Evolutionary conservation across 495 filamentous ascomycete genomes (phyloP).

Genomic region (Podospora pseudoanserina): DNA sequence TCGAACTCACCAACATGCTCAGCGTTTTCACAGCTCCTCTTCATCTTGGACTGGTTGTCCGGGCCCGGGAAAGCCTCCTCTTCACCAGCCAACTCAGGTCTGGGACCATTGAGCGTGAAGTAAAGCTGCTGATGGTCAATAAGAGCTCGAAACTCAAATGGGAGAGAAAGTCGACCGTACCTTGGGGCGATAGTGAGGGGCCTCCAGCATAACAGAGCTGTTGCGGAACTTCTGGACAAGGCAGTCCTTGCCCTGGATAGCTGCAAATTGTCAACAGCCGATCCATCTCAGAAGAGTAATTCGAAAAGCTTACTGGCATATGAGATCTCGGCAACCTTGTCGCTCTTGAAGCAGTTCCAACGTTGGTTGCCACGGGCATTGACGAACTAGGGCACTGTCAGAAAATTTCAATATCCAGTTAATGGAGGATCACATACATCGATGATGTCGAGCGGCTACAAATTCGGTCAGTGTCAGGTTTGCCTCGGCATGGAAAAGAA

Average conservation of each 20-base stretch:
- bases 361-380: constrained; percentile 63
- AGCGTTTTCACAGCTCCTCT: constrained; percentile 78
- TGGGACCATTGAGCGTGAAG: constrained; percentile 42
- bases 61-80: constrained; percentile 73
- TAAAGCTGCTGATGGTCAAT: constrained; percentile 45
- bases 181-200: constrained; percentile 77
- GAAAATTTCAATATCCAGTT: constrained; percentile 13
- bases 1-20: constrained; percentile 70
- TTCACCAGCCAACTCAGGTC: constrained; percentile 42
- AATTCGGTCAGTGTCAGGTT: constrained; percentile 29
- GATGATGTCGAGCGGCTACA: constrained; percentile 68
- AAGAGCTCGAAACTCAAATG: background rate
- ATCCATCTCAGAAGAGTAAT: background rate
- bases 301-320: constrained; percentile 72
- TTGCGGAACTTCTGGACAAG: constrained; percentile 94
- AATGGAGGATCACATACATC: constrained; percentile 46
- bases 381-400: constrained; percentile 60
- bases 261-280: constrained; percentile 40
- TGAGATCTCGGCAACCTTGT: constrained; percentile 84
- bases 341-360: constrained; percentile 80
- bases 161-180: constrained; percentile 39
- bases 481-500: background rate
- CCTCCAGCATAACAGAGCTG: constrained; percentile 88
- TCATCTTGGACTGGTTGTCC: constrained; percentile 82
- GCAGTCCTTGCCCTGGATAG: constrained; percentile 87